Percentiles rank a stretch among this genome's conserved stretches.
phyloP scores from a whole-genome alignment of 108 stramenopile species.

The Bacterosira constricta region DNA sequence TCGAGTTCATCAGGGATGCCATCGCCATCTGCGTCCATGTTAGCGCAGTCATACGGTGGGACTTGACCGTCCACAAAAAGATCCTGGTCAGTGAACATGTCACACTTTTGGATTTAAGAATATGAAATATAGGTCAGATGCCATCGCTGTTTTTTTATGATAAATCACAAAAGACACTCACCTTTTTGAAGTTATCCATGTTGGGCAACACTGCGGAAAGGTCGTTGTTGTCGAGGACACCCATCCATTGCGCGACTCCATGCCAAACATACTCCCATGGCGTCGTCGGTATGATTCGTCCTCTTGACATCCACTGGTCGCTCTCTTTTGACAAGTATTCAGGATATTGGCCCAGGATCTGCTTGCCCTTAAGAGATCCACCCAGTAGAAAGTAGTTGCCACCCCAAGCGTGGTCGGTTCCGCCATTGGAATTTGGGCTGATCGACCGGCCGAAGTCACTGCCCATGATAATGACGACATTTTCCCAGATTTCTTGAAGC shows the following conservation, averaged over 20 bases:
- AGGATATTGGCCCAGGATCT: slow-evolving; percentile 60
- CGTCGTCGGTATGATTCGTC: slow-evolving; percentile 68
- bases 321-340: slow-evolving; percentile 39
- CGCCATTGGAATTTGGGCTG: slow-evolving; percentile 50
- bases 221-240: slow-evolving; percentile 19
- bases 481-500: slow-evolving; percentile 38
- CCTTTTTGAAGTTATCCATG: slow-evolving; percentile 5
- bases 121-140: too few species aligned
- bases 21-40: too few species aligned
- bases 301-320: slow-evolving; percentile 45
- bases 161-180: neutral
- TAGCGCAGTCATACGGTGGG: too few species aligned
- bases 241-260: slow-evolving; percentile 51
- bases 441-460: slow-evolving; percentile 44
- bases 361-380: slow-evolving; percentile 57
- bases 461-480: slow-evolving; percentile 9
- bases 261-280: slow-evolving; percentile 70
- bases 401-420: slow-evolving; percentile 56
- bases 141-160: too few species aligned
- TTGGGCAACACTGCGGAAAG: slow-evolving; percentile 45
- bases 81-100: too few species aligned
- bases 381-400: slow-evolving; percentile 46
- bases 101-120: too few species aligned
- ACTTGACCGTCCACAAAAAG: too few species aligned
- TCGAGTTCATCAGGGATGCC: too few species aligned